Evolutionary conservation across 2,329 filamentous ascomycete species (phyloP), one percentile per base, ranked within the genome.

Genomic region (Pseudonectria buxi): DNA sequence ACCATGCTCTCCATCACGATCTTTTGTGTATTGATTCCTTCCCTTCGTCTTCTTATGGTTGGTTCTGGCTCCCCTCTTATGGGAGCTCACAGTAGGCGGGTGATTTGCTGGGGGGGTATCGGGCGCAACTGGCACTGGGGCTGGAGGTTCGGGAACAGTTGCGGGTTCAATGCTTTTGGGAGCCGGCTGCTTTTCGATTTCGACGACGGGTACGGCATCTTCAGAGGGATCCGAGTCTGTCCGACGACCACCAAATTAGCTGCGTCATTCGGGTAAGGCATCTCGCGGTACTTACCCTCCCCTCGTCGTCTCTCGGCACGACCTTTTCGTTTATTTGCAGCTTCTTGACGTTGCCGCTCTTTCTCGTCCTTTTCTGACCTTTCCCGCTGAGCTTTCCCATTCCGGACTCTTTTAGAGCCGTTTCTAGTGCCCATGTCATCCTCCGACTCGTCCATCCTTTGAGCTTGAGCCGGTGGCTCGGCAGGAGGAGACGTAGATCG

Each of bases 1-100:
- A 18, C 77, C 73, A 22, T 68, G 68, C 13, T 72, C 69, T 5
- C 55, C 57, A 31, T 86, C 83, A 30, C 80, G 75, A 44, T 89
- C 83, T 53, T 82, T 83, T 1, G 83, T 89, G 51, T 90, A 89
- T 58, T 92, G 86, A 45, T 90, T 92, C 44, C 83, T 80, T 13
- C 83, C 82, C 39, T 81, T 79, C 25, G 73, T 78, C 43, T 82
- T 80, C 52, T 82, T 78, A 47, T 74, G 69, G 6, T 78, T 71
- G 48, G 78, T 73, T 52, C 78, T 69, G 38, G 62, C 75, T 54
- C 54, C 73, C 63, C 49, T 83, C 56, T 83, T 85, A 37, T 74
- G 69, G 2, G 70, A 65, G 44, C 57, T 64, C 36, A 56, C 70
- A 2, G 69, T 64, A 3, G 63, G 52, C 3, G 68, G 60, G 40